phyloP scores from a whole-genome alignment of 2,329 filamentous ascomycete genomes.

The Mollisia scopiformis region DNA sequence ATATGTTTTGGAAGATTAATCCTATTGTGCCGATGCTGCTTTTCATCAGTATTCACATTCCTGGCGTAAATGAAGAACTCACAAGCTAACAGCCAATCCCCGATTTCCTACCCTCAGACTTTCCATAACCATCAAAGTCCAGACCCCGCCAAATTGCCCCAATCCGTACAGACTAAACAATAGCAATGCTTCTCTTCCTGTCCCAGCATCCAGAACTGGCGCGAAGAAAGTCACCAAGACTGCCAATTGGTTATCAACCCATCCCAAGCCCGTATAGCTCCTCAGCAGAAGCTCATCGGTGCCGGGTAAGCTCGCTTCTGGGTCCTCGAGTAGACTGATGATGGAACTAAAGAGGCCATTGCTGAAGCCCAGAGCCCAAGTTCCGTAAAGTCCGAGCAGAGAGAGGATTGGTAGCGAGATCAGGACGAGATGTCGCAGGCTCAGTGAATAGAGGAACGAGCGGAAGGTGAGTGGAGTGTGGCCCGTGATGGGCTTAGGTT shows the following conservation, averaged over 20 bases:
- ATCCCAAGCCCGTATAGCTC: conserved; percentile 25
- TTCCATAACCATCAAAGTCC: conserved; percentile 44
- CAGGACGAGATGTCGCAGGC: conserved; percentile 21
- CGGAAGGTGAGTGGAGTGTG: conserved; percentile 7
- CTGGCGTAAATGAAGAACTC: conserved; percentile 25
- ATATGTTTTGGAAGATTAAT: conserved; percentile 44
- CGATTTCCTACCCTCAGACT: conserved; percentile 47
- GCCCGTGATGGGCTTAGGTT: neutral
- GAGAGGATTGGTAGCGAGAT: conserved; percentile 27
- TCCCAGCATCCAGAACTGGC: conserved; percentile 20
- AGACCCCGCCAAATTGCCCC: conserved; percentile 34
- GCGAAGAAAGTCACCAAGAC: conserved; percentile 32
- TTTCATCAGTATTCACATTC: conserved; percentile 5
- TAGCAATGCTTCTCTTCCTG: conserved; percentile 16
- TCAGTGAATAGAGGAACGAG: neutral
- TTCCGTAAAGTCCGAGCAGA: conserved; percentile 19
- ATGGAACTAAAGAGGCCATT: conserved; percentile 30
- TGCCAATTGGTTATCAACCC: conserved; percentile 28
- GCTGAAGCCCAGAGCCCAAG: conserved; percentile 14
- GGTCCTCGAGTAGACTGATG: conserved; percentile 8
- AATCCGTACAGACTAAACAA: conserved; percentile 27
- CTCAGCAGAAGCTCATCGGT: conserved; percentile 22
- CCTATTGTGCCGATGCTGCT: conserved; percentile 42
- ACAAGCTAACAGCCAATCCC: conserved; percentile 45
- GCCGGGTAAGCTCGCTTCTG: conserved; percentile 21